phyloP scores from a whole-genome alignment of 441 rosid species.

The Populus trichocarpa region DNA sequence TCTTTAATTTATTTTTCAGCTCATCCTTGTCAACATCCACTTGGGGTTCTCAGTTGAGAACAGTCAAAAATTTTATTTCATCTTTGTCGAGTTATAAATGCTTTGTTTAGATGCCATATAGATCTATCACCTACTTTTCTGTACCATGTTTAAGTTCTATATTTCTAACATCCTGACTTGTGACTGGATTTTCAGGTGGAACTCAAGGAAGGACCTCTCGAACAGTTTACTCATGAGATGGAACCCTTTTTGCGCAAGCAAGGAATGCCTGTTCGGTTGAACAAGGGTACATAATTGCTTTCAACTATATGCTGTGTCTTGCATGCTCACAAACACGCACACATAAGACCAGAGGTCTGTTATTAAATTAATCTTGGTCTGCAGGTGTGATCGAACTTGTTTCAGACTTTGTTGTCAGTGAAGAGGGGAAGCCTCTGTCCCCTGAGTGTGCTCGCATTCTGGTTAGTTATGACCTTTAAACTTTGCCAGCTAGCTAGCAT shows the following conservation, averaged over 20 bases:
- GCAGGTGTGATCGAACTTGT: constrained; percentile 91
- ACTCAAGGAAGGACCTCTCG: constrained; percentile 80
- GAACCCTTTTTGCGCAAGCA: constrained; percentile 93
- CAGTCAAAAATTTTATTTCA: neutral
- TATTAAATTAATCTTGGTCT: neutral
- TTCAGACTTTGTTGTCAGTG: constrained; percentile 82
- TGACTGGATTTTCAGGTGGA: constrained; percentile 51
- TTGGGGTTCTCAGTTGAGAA: neutral
- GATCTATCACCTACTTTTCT: neutral
- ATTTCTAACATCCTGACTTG: neutral
- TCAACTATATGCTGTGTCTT: neutral
- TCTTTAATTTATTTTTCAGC: neutral
- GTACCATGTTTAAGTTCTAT: neutral
- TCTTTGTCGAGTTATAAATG: neutral
- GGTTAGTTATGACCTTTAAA: constrained; percentile 35
- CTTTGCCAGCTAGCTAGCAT: neutral
- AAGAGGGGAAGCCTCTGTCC: constrained; percentile 90
- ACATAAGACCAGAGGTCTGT: neutral
- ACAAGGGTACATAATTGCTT: constrained; percentile 53
- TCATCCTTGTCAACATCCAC: neutral
- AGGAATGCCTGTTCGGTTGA: constrained; percentile 95
- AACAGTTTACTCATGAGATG: constrained; percentile 97
- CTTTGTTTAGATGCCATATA: neutral
- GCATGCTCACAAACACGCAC: neutral
- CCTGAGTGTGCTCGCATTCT: constrained; percentile 91